phyloP scores from a whole-genome alignment of 108 stramenopile genomes.

The Cylindrotheca closterium region DNA sequence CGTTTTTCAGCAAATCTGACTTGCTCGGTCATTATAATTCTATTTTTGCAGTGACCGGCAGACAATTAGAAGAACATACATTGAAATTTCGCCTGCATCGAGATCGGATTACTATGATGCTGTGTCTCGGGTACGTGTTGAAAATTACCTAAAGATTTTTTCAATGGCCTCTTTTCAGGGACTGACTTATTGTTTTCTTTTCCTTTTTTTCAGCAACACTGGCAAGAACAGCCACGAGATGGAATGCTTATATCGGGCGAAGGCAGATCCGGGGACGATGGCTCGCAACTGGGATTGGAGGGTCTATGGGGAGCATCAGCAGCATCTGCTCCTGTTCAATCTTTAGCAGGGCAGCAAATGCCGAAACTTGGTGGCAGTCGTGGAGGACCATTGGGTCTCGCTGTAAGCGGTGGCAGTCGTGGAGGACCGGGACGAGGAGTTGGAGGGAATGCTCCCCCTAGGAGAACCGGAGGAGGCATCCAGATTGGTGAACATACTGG shows the following conservation, averaged over 20 bases:
- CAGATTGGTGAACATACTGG: constrained; percentile 91
- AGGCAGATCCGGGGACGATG: constrained; percentile 6
- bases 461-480: constrained; percentile 77
- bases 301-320: constrained; percentile 15
- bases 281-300: background rate
- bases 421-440: constrained; percentile 31
- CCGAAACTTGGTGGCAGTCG: background rate
- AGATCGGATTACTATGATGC: constrained; percentile 90
- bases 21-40: background rate
- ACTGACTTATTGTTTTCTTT: constrained; percentile 2
- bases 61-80: constrained; percentile 76
- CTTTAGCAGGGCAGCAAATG: constrained; percentile 2
- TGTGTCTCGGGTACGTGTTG: constrained; percentile 70
- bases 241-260: constrained; percentile 19
- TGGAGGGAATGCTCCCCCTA: constrained; percentile 28
- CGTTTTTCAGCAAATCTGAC: background rate
- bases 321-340: constrained; percentile 8
- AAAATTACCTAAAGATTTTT: background rate
- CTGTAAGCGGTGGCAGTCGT: constrained; percentile 30
- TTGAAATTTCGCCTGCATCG: constrained; percentile 90
- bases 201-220: constrained; percentile 57
- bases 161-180: background rate
- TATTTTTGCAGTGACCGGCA: constrained; percentile 67
- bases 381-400: constrained; percentile 4
- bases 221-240: constrained; percentile 57